Evolutionary conservation across 2,329 filamentous ascomycete species (phyloP).

Genomic region (Pseudogymnoascus sp.): DNA sequence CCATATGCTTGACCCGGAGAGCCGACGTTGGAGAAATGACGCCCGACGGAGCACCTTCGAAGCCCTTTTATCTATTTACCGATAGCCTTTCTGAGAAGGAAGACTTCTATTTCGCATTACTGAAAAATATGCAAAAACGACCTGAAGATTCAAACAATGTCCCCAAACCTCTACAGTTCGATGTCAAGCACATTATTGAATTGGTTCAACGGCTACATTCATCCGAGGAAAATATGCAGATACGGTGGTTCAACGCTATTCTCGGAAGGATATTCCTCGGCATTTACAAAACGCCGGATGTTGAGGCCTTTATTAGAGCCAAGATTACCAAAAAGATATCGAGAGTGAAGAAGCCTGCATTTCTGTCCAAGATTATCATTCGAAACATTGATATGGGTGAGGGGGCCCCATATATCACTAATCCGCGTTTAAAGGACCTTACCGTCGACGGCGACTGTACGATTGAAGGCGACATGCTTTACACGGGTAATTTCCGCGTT

Average conservation of each 20-base stretch:
- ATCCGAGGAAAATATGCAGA: slow-evolving; percentile 83
- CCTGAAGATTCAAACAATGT: slow-evolving; percentile 49
- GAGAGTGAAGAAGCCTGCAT: slow-evolving; percentile 83
- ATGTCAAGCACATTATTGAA: slow-evolving; percentile 79
- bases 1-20: slow-evolving; percentile 71
- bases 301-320: slow-evolving; percentile 70
- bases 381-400: slow-evolving; percentile 81
- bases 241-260: slow-evolving; percentile 88
- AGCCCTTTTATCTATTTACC: slow-evolving; percentile 89
- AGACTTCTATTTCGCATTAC: slow-evolving; percentile 91
- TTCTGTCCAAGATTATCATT: slow-evolving; percentile 79
- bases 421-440: slow-evolving; percentile 79
- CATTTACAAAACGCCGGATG: slow-evolving; percentile 74
- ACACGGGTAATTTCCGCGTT: slow-evolving; percentile 81
- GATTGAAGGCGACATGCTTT: slow-evolving; percentile 80
- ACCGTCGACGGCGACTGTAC: slow-evolving; percentile 87
- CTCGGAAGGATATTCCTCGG: slow-evolving; percentile 83
- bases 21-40: slow-evolving; percentile 46
- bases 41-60: slow-evolving; percentile 54
- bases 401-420: slow-evolving; percentile 80
- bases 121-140: slow-evolving; percentile 73
- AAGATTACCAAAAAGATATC: slow-evolving; percentile 97
- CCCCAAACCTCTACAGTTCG: slow-evolving; percentile 68
- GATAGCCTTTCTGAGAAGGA: slow-evolving; percentile 96
- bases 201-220: slow-evolving; percentile 88